Evolutionary conservation across 2,329 filamentous ascomycete species (phyloP), one percentile per base, ranked within the genome.

Genomic region (Fusarium liriodendri): DNA sequence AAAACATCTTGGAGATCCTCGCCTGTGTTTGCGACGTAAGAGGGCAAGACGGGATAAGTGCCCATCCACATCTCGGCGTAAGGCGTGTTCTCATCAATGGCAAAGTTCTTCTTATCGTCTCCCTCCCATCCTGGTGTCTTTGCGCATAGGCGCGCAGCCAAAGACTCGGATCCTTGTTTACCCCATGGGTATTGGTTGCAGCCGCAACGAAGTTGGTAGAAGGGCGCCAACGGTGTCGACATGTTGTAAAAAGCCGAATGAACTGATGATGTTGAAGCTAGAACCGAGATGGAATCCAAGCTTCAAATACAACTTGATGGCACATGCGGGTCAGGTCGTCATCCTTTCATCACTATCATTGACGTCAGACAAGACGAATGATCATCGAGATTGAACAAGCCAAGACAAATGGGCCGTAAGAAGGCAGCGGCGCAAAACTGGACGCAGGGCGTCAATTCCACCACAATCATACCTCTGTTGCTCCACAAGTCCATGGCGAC

Each of bases 1-100:
- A 95, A 83, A 18, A 93, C 88, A 25, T 92, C 87, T 71, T 90
- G 87, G 2, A 95, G 87, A 32, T 88, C 84, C 79, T 94, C 89
- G 32, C 89, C 90, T 0, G 89, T 92, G 25, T 85, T 84, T 18
- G 93, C 83, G 2, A 93, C 85, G 63, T 89, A 89, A 2, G 91
- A 93, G 0, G 92, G 92, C 29, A 92, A 88, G 42, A 90, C 89
- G 0, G 92, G 92, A 78, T 95, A 94, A 52, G 93, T 94, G 5
- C 92, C 93, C 85, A 95, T 93, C 93, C 93, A 95, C 87, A 92
- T 90, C 87, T 88, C 86, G 0, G 86, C 86, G 78, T 95, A 95
- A 8, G 85, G 82, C 75, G 90, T 87, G 66, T 87, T 85, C 64
- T 93, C 88, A 25, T 94, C 87, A 58, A 95, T 87, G 69, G 88